These are phyloP conservation scores for Ogataea minuta DNA, from an alignment of 805 yeast species.

Conservation along the genomic window DNA sequence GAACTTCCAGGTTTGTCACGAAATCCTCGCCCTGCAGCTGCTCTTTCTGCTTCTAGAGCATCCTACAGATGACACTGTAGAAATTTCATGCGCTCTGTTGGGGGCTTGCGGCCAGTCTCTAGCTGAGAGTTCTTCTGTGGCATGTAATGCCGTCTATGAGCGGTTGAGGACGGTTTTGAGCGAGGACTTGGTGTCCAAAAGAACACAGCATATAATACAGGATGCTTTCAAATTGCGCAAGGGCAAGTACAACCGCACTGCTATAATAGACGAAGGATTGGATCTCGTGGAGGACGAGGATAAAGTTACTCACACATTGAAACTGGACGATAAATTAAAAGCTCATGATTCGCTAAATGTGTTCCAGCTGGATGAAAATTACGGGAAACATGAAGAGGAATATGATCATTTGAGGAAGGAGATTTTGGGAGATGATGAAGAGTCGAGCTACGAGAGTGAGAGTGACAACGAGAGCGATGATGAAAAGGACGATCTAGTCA, in stretches of 20 bases:
- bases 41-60: slow-evolving; percentile 43
- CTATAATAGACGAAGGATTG: slow-evolving; percentile 43
- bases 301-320: slow-evolving; percentile 51
- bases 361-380: slow-evolving; percentile 52
- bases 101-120: slow-evolving; percentile 52
- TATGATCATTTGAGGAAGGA: slow-evolving; percentile 45
- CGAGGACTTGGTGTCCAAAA: slow-evolving; percentile 44
- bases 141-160: slow-evolving; percentile 48
- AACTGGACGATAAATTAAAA: slow-evolving; percentile 50
- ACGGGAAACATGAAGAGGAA: slow-evolving; percentile 46
- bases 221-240: slow-evolving; percentile 50
- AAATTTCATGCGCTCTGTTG: slow-evolving; percentile 50
- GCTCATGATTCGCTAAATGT: slow-evolving; percentile 45
- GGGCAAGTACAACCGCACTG: slow-evolving; percentile 38
- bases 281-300: slow-evolving; percentile 69
- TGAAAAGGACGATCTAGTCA: slow-evolving; percentile 19
- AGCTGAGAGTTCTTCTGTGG: slow-evolving; percentile 34
- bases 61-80: slow-evolving; percentile 54
- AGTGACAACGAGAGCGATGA: slow-evolving; percentile 25
- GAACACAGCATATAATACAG: slow-evolving; percentile 48
- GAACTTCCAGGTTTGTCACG: slow-evolving; percentile 60
- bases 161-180: slow-evolving; percentile 59
- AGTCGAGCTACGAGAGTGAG: slow-evolving; percentile 19
- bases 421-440: slow-evolving; percentile 41
- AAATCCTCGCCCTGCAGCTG: slow-evolving; percentile 51